phyloP scores from a whole-genome alignment of 1,284 basidiomycete species.

The Phenoliferia sp. region DNA sequence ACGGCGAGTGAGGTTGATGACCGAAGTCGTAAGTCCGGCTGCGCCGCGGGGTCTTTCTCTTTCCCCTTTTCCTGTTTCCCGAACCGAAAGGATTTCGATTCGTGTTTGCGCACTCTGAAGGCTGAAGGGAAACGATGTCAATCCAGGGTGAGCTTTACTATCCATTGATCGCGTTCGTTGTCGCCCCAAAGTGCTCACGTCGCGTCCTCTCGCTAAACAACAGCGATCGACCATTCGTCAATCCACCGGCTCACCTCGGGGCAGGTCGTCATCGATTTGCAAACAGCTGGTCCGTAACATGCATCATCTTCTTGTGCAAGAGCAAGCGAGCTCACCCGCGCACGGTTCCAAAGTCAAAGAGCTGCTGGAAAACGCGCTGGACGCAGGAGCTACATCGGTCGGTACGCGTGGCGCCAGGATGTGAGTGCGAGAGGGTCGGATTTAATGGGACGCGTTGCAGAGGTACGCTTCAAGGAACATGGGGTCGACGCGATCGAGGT shows the following conservation, averaged over 20 bases:
- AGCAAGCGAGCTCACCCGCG: neutral
- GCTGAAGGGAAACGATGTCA: too few relatives aligned
- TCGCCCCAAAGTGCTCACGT: too few relatives aligned
- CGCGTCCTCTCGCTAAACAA: conserved; percentile 1
- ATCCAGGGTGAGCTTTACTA: too few relatives aligned
- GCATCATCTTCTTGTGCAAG: neutral
- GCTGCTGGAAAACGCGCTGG: conserved; percentile 91
- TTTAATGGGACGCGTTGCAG: conserved; percentile 45
- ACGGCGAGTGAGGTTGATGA: too few relatives aligned
- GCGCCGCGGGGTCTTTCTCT: too few relatives aligned
- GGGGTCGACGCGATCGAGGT: conserved; percentile 85
- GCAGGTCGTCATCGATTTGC: conserved; percentile 91
- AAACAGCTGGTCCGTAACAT: conserved; percentile 49
- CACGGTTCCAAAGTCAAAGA: conserved; percentile 74
- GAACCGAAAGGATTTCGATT: too few relatives aligned
- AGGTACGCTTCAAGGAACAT: conserved; percentile 84
- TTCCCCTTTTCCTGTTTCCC: too few relatives aligned
- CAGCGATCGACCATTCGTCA: conserved; percentile 67
- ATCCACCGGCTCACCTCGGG: conserved; percentile 85
- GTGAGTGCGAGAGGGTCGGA: neutral
- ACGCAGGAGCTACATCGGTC: conserved; percentile 81
- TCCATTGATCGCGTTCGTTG: too few relatives aligned
- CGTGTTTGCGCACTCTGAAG: too few relatives aligned
- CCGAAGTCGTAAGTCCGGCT: too few relatives aligned
- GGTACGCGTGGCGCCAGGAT: conserved; percentile 57